Conservation (phyloP, 345 rosid species). For the Eutrema japonicum region DNA sequence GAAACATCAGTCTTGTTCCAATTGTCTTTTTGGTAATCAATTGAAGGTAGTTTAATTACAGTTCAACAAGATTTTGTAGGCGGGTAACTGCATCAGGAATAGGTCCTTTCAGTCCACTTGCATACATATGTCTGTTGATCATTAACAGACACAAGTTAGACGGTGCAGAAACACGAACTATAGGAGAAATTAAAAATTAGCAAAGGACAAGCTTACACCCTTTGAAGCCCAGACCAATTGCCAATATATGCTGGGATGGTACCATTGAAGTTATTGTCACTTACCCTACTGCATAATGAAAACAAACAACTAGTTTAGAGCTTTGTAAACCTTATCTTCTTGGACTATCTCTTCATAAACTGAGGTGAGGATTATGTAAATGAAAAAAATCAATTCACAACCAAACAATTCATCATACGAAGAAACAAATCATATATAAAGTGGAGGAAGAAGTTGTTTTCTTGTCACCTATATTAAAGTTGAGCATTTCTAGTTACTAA, state of each 20-base stretch:
- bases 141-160: background rate
- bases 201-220: conserved; percentile 50
- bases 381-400: background rate
- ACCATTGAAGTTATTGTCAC: conserved; percentile 72
- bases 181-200: background rate
- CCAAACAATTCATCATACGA: background rate
- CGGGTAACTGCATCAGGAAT: conserved; percentile 46
- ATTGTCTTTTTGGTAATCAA: background rate
- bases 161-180: background rate
- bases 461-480: no score
- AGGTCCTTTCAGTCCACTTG: conserved; percentile 54
- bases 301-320: background rate
- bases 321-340: background rate
- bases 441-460: background rate
- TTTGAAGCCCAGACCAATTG: conserved; percentile 55
- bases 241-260: conserved; percentile 60
- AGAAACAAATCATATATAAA: background rate
- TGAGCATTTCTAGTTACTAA: no score
- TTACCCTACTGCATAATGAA: conserved; percentile 56
- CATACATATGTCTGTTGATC: conserved; percentile 44
- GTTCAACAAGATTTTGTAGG: conserved; percentile 34
- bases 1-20: background rate
- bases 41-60: conserved; percentile 43
- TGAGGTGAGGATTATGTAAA: background rate
- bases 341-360: background rate